Base-by-base conservation (phyloP, 306 rosid species). In the Castanea sativa region DNA sequence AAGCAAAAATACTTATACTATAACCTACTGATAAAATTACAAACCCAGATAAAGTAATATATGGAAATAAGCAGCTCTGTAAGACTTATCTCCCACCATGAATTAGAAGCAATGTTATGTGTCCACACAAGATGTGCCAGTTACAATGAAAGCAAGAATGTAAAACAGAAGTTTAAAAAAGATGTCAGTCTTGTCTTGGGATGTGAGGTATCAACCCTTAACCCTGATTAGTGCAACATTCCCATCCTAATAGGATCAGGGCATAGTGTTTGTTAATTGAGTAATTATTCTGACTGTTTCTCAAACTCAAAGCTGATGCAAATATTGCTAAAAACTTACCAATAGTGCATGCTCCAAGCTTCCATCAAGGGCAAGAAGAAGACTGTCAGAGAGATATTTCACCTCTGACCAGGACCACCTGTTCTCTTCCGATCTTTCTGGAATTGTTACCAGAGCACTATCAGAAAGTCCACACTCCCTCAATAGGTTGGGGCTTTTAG, bases 331-430 rank as follows among this genome's bases (percentile, higher is more conserved):
- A 71, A 69, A 53, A 85, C 98, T 89, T 79, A 95, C 99, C 92
- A 95, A 75, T 49, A 95, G 90, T 7, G 98, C 92, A 83, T 95
- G 99, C 79, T 95, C 99, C 90, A 92, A 88, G 85, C 98, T 92
- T 75, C 86, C 98, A 90, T 95, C 99, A 77, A 95, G 98, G 77
- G 98, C 99, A 81, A 92, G 91, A 74, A 95, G 93, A 81, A 92
- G 91, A 86, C 97, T 83, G 71, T 90, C 96, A 16, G 98, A 87
- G 43, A 95, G 95, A 92, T 87, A 90, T 85, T 92, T 89, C 86
- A 92, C 93, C 61, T 89, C 91, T 70, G 94, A 88, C 99, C 99
- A 95, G 51, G 99, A 92, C 99, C 99, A 95, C 76, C 77, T 90
- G 79, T 88, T 88, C 79, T 95, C 92, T 55, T 88, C 79, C 80